Base-by-base conservation (phyloP, 495 filamentous ascomycete genomes). In the Trichoderma orchidacearum region DNA sequence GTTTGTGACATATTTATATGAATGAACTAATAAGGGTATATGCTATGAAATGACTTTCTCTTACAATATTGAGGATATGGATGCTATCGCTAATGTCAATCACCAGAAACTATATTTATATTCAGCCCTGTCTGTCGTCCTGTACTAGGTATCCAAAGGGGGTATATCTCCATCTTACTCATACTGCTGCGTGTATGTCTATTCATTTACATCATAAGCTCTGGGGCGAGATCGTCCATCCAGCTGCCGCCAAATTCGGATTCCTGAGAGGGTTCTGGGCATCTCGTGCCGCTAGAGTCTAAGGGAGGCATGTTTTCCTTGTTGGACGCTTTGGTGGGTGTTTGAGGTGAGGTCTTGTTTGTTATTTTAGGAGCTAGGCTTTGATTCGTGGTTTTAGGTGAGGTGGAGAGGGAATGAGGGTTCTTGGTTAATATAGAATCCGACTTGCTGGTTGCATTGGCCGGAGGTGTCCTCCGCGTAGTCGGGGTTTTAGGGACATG, bases 191-290 rank as follows among this genome's bases (percentile, higher is more conserved):
- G 5, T 48, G 18, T 28, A 11, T 11, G 8, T 9, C n/a, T n/a
- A n/a, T n/a, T n/a, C n/a, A 45, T 27, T 8, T 48, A 27, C 41
- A 48, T 53, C 15, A 53, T 53, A 30, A 53, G 28, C 15, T 53
- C 15, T 27, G 59, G 23, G n/a, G 57, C 59, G 3, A 58, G 31
- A 28, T 61, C 65, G 30, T 71, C 68, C 30, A 72, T 55, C n/a
- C 67, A 68, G 5, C 58, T 55, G 6, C 72, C 72, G 5, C 68
- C 69, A 12, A 74, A 75, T 30, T 75, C 70, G 2, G 71, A 72
- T 36, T 72, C 70, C 48, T 75, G 72, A 1, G 72, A 72, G 2
- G 64, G 23, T 3, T 12, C 9, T 13, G 21, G 54, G 48, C 18
- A 12, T 23, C 5, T 25, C n/a, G 17, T 7, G 13, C 51, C 35